A percentile compares a stretch with the other conserved stretches of the same genome.
Conservation (phyloP, 2,329 filamentous ascomycete genomes). For the Aspergillus sp. region DNA sequence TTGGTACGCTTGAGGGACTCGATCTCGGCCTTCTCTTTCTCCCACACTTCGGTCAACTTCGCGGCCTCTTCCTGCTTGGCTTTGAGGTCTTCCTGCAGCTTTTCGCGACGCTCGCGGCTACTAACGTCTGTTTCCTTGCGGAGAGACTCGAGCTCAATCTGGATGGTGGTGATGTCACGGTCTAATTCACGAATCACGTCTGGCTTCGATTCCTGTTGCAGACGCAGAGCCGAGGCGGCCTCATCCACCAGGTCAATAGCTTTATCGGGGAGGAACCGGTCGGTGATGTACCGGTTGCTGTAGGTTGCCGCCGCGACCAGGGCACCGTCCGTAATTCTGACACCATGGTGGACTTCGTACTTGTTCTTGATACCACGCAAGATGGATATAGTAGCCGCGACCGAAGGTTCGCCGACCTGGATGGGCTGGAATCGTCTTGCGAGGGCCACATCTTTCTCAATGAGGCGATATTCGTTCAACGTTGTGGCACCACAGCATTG, state of each 20-base stretch:
- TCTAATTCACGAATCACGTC: conserved; percentile 91
- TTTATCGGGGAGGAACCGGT: conserved; percentile 93
- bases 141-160: conserved; percentile 92
- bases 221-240: conserved; percentile 80
- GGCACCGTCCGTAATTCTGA: conserved; percentile 88
- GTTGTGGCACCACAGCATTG: conserved; percentile 97
- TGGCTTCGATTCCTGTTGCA: conserved; percentile 96
- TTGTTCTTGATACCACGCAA: conserved; percentile 94
- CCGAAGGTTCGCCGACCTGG: conserved; percentile 83
- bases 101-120: conserved; percentile 82
- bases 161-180: conserved; percentile 93
- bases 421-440: conserved; percentile 94
- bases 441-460: conserved; percentile 93
- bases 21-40: conserved; percentile 82
- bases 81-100: conserved; percentile 75
- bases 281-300: conserved; percentile 94
- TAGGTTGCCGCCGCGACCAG: conserved; percentile 88
- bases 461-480: conserved; percentile 83
- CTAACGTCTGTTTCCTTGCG: conserved; percentile 91
- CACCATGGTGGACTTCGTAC: conserved; percentile 96
- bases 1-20: conserved; percentile 84
- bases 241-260: conserved; percentile 97
- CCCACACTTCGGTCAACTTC: conserved; percentile 80
- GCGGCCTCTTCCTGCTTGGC: conserved; percentile 72
- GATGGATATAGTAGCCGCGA: conserved; percentile 92